Conservation (phyloP, 2,329 filamentous ascomycete genomes). For the Microdochium bolleyi region DNA sequence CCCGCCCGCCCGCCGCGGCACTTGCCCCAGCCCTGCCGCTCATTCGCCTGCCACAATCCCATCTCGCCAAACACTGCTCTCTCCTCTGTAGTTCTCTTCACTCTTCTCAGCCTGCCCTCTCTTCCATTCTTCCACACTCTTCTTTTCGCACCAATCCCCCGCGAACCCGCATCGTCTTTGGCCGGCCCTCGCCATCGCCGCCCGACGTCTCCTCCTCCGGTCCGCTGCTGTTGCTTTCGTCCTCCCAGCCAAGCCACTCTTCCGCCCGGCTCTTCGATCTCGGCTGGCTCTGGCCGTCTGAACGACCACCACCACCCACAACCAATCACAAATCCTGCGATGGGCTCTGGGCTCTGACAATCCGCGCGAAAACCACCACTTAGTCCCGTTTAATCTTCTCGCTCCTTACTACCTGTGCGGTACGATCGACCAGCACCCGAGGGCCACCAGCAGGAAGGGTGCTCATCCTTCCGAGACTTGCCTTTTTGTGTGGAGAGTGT, state of each 20-base stretch:
- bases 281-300: not conserved
- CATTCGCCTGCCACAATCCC: not conserved
- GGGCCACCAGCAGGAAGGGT: not conserved
- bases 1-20: too few relatives aligned
- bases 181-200: not conserved
- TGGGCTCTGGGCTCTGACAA: not conserved
- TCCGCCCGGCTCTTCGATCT: not conserved
- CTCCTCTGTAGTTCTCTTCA: not conserved
- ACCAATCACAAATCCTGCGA: not conserved
- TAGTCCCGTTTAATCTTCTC: not conserved
- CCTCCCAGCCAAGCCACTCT: not conserved
- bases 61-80: not conserved
- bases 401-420: not conserved
- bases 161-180: not conserved
- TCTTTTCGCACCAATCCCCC: not conserved
- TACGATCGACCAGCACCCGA: not conserved
- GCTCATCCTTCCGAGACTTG: too few relatives aligned
- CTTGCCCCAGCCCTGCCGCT: too few relatives aligned
- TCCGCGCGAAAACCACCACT: not conserved
- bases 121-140: not conserved
- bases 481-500: not conserved
- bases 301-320: not conserved
- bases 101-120: not conserved
- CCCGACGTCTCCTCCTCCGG: not conserved
- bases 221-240: too few relatives aligned